Evolutionary conservation across 1,284 basidiomycete genomes (phyloP), one percentile per base, ranked within the genome.

Genomic region (Waitea zeae): DNA sequence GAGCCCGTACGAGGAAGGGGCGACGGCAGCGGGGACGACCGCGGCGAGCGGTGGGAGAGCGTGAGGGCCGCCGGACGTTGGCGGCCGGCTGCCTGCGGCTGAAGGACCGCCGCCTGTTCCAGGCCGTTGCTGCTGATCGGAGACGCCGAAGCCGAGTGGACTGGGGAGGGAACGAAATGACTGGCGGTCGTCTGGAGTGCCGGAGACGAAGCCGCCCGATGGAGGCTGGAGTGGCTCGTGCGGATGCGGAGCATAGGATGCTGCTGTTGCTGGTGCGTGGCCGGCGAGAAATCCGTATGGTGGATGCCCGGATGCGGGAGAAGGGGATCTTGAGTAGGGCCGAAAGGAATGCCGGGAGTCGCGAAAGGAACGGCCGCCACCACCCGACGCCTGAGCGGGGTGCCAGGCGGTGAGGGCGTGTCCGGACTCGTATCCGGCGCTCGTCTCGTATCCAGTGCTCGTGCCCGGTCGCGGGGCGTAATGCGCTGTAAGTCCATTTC

Each of bases 281-380:
- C n/a, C n/a, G n/a, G n/a, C n/a, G n/a, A n/a, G n/a, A n/a, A n/a
- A n/a, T n/a, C n/a, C n/a, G n/a, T n/a, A n/a, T n/a, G n/a, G n/a
- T n/a, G n/a, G n/a, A n/a, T n/a, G n/a, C n/a, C n/a, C n/a, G n/a
- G n/a, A n/a, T n/a, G n/a, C n/a, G n/a, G n/a, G n/a, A n/a, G n/a
- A n/a, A n/a, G n/a, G n/a, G n/a, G n/a, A n/a, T n/a, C n/a, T n/a
- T n/a, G 55, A 40, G 63, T 65, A 59, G 62, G 61, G 46, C 61
- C 65, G 71, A 73, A 72, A 73, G 70, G 71, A 72, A 63, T 73
- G 70, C 64, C 61, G 56, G 61, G 67, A 57, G 60, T 65, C 64
- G 61, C 68, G 71, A 72, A 72, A 72, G 70, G 70, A 74, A 67
- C 71, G 69, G 45, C 44, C 57, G 45, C 37, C 46, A 44, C 12